Base-by-base conservation (phyloP, 306 rosid genomes). In the Leucaena leucocephala region DNA sequence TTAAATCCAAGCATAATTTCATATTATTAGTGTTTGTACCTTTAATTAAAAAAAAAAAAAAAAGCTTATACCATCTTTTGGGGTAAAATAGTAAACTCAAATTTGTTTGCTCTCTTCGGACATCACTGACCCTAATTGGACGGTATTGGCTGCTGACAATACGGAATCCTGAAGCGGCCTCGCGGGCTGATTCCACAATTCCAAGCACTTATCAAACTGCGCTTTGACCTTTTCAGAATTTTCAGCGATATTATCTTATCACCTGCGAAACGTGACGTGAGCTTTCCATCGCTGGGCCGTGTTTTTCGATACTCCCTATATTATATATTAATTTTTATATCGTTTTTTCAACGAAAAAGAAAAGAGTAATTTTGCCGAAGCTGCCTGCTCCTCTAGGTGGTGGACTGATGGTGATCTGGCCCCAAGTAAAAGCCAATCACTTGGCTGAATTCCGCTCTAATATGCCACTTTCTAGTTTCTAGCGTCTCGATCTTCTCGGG, bases 81-180 rank as follows among this genome's bases (percentile, higher is more conserved):
- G 52, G 72, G 52, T 42, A 42, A 43, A 68, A 68, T 43, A n/a
- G 50, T 52, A 43, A 40, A 68, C 49, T 21, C 55, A 10, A 5
- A 4, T 68, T 11, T 9, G 16, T 45, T 9, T 9, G 8, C n/a
- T 65, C 71, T 38, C 27, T 0, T 8, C 27, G 0, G 35, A 11
- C 44, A 10, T 62, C 78, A 13, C 50, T 49, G n/a, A 62, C 75
- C 17, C 68, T 70, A 34, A 81, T 69, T 76, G 84, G 81, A 75
- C 39, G 65, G 54, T n/a, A 9, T 46, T 52, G 19, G 17, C 38
- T 43, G 73, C 73, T 43, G 73, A 68, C 73, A 19, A n/a, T 10
- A 68, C 36, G 73, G 73, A 63, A 76, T 17, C 73, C 16, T 50
- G 81, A 40, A 15, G 16, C 59, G 54, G 69, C 67, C 35, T 33